A percentile compares a stretch with the other conserved stretches of the same genome.
Evolutionary conservation across 73 alveolate species (phyloP).

Genomic region (Tetrahymena borealis): DNA sequence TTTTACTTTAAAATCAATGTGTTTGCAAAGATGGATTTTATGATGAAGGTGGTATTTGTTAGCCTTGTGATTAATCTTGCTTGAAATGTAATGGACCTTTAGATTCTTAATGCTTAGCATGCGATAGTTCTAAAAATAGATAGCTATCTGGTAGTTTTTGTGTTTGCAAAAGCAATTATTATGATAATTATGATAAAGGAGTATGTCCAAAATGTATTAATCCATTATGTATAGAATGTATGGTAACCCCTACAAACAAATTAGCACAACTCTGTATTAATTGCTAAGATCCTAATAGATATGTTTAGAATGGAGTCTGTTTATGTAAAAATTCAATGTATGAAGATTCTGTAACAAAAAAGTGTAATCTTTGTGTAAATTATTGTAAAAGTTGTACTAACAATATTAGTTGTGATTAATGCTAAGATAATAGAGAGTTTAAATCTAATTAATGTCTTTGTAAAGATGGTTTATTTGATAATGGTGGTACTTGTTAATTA

Average conservation of each 20-base stretch:
- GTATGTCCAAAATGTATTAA: too few relatives aligned
- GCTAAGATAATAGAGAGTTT: not conserved
- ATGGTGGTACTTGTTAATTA: not conserved
- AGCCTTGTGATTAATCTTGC: not conserved
- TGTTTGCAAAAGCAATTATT: not conserved
- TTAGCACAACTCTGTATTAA: too few relatives aligned
- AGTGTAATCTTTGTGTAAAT: too few relatives aligned
- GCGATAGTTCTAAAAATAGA: not conserved
- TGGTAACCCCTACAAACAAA: too few relatives aligned
- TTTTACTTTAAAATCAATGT: not conserved
- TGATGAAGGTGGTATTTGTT: not conserved
- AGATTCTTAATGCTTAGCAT: not conserved
- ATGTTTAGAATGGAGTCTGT: too few relatives aligned
- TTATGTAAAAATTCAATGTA: too few relatives aligned
- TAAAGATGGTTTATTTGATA: not conserved
- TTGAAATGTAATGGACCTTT: not conserved
- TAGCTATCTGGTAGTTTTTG: not conserved
- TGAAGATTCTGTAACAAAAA: too few relatives aligned
- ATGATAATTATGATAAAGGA: not conserved
- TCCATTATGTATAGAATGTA: too few relatives aligned
- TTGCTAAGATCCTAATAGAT: too few relatives aligned
- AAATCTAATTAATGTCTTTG: not conserved
- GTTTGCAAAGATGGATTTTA: not conserved
- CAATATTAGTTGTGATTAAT: not conserved
- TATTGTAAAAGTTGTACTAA: too few relatives aligned